Evolutionary conservation across 2,329 filamentous ascomycete species (phyloP), one percentile per base, ranked within the genome.

Genomic region (Cadophora sp.): DNA sequence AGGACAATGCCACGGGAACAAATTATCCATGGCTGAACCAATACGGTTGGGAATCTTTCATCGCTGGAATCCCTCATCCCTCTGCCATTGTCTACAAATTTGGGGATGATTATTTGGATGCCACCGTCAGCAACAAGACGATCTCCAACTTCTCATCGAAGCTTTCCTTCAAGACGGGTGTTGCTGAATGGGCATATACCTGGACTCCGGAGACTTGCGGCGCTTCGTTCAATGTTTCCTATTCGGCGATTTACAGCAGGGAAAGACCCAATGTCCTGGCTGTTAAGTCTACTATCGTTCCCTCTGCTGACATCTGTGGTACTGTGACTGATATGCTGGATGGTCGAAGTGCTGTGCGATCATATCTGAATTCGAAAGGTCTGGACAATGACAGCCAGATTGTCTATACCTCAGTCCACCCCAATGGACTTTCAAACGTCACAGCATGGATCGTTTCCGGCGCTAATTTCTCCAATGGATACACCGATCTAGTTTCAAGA

Each of bases 21-120:
- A 92, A 92, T 71, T 91, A 89, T 71, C 83, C 83, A 0, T 92
- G 90, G 89, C 76, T 93, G 51, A 83, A 86, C 65, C 86, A 92
- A 71, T 90, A 91, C 77, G 89, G 89, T 7, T 85, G 86, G 66
- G 90, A 93, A 73, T 90, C 86, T 71, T 88, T 91, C 60, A 90
- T 92, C 69, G 86, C 85, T 61, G 91, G 91, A 27, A 83, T 93
- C 18, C 91, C 91, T 7, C 90, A 92, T 74, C 91, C 89, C 83
- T 83, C 83, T 30, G 87, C 85, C 1, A 78, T 91, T 45, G 76
- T 88, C 43, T 80, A 91, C 20, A 83, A 87, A 62, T 78, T 86
- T 3, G 84, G 84, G 2, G 81, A 84, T 64, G 81, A 81, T 27
- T 82, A 85, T 58, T 80, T 93, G 39, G 84, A 90, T 79, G 86